Conservation (phyloP, 1,284 basidiomycete genomes). For the Tilletia indica region DNA sequence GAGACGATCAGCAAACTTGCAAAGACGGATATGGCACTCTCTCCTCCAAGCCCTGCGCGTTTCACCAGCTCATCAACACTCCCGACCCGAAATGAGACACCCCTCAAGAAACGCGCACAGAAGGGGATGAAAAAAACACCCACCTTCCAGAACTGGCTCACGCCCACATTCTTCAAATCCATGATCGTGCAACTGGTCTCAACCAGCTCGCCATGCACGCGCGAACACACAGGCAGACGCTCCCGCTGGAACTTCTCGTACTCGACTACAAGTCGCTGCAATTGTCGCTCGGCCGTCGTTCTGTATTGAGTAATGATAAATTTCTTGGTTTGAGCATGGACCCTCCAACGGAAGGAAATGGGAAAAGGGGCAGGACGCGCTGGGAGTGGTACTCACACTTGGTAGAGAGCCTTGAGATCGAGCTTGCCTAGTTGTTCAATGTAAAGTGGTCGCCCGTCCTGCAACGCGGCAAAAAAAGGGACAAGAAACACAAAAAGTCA, state of each 20-base stretch:
- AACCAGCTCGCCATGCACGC: slow-evolving; percentile 74
- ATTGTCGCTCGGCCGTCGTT: slow-evolving; percentile 85
- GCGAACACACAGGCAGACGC: slow-evolving; percentile 74
- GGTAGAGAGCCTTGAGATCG: slow-evolving; percentile 70
- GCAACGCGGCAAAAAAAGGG: slow-evolving; percentile 18
- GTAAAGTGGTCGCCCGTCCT: slow-evolving; percentile 95
- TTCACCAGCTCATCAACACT: not conserved
- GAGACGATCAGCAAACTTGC: not conserved
- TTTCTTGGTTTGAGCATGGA: too few relatives aligned
- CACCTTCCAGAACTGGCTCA: slow-evolving; percentile 84
- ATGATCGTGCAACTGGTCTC: slow-evolving; percentile 99
- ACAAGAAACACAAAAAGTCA: not conserved
- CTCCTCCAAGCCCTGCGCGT: not conserved
- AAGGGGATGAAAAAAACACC: not conserved
- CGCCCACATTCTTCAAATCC: slow-evolving; percentile 78
- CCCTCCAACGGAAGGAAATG: too few relatives aligned
- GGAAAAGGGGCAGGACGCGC: not conserved
- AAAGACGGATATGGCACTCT: not conserved
- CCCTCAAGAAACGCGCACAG: not conserved
- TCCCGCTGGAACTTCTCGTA: slow-evolving; percentile 81
- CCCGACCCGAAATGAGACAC: not conserved
- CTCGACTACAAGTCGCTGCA: slow-evolving; percentile 84
- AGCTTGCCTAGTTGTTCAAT: slow-evolving; percentile 88
- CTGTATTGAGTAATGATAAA: slow-evolving; percentile 32
- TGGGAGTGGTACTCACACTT: slow-evolving; percentile 34